These are phyloP conservation scores for Fusarium algeriense DNA, from an alignment of 2,329 filamentous ascomycete species.

Conservation along the genomic window DNA sequence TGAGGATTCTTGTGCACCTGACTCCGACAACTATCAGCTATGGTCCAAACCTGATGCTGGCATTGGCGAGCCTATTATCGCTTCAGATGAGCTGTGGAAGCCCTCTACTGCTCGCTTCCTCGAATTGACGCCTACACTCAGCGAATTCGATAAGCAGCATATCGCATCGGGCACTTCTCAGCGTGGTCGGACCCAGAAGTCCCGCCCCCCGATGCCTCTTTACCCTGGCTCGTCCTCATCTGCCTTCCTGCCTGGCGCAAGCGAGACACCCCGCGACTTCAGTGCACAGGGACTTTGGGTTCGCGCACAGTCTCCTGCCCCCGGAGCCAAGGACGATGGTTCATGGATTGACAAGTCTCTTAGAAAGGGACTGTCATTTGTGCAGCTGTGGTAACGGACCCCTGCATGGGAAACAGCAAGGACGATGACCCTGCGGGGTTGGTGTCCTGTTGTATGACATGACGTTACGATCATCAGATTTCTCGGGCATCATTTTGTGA, in stretches of 20 bases:
- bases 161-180: conserved; percentile 42
- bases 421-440: conserved; percentile 14
- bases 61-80: conserved; percentile 9
- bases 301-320: conserved; percentile 26
- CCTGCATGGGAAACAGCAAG: conserved; percentile 16
- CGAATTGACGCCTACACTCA: conserved; percentile 35
- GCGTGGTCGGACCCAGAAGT: conserved; percentile 32
- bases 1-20: conserved; percentile 19
- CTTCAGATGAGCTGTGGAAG: conserved; percentile 41
- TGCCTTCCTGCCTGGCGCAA: conserved; percentile 40
- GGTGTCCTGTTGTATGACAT: conserved; percentile 18
- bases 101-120: conserved; percentile 39
- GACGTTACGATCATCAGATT: conserved; percentile 34
- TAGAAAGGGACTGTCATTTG: conserved; percentile 38
- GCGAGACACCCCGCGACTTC: conserved; percentile 47
- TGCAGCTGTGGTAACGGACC: conserved; percentile 39
- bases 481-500: conserved; percentile 28
- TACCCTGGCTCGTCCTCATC: conserved; percentile 40
- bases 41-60: conserved; percentile 41
- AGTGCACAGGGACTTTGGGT: conserved; percentile 44
- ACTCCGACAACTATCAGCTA: conserved; percentile 40
- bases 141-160: conserved; percentile 35
- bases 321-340: conserved; percentile 33
- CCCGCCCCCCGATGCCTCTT: conserved; percentile 42
- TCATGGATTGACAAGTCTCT: conserved; percentile 46